phyloP scores from a whole-genome alignment of 164 flowering plant species.

The Nelumbo lutea region DNA sequence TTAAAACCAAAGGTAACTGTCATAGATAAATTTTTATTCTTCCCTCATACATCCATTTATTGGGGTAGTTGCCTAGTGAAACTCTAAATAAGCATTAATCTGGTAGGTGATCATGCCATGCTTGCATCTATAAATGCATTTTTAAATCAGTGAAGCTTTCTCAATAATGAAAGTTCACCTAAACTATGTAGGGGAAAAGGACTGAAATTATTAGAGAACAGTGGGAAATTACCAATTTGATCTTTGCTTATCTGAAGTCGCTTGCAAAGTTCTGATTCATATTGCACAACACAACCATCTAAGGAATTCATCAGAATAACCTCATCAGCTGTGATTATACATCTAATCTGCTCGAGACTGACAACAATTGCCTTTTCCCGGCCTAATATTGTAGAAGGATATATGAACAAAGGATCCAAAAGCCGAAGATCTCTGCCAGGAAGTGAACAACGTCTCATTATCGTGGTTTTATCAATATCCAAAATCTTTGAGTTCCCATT shows the following conservation, averaged over 20 bases:
- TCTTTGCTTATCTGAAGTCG: constrained; percentile 66
- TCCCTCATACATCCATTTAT: no score
- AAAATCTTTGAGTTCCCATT: constrained; percentile 54
- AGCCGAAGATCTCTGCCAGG: constrained; percentile 94
- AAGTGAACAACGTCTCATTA: constrained; percentile 82
- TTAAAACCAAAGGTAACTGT: no score
- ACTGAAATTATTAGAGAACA: no score
- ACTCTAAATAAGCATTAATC: neutral
- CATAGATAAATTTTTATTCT: no score
- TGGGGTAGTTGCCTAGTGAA: neutral
- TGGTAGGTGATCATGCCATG: neutral
- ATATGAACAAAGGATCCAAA: constrained; percentile 90
- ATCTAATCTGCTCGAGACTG: constrained; percentile 87
- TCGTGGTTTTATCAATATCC: constrained; percentile 74
- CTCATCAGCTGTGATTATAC: constrained; percentile 91
- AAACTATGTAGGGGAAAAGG: no score
- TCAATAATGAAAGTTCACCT: no score
- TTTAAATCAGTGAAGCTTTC: no score
- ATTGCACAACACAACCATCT: constrained; percentile 73
- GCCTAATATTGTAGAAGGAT: constrained; percentile 83
- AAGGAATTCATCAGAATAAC: constrained; percentile 86
- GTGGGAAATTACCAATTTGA: constrained; percentile 44
- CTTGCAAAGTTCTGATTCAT: constrained; percentile 65
- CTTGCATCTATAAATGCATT: neutral
- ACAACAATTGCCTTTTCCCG: constrained; percentile 94